Evolutionary conservation across 2,329 filamentous ascomycete species (phyloP).

Genomic region (Epichloe glyceriae): DNA sequence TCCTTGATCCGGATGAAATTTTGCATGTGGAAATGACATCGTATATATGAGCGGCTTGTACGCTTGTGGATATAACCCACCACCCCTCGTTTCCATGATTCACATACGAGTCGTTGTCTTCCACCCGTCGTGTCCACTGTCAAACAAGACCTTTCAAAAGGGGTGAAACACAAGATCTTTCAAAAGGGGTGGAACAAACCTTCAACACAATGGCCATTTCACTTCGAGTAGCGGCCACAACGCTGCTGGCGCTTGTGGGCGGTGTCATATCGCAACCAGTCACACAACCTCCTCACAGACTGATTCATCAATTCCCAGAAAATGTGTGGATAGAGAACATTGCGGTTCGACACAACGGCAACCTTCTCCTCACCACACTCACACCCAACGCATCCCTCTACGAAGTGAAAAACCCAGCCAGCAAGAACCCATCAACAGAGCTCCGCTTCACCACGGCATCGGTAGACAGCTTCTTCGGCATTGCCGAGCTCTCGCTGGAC

Average conservation of each 20-base stretch:
- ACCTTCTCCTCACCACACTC: constrained; percentile 4
- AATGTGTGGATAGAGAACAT: constrained; percentile 5
- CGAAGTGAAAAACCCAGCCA: neutral
- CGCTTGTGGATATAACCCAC: neutral
- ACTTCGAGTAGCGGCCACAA: neutral
- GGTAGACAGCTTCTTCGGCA: constrained; percentile 3
- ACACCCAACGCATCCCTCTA: constrained; percentile 1
- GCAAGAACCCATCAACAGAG: neutral
- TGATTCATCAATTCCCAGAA: constrained; percentile 1
- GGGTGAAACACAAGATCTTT: neutral
- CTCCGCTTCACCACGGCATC: neutral
- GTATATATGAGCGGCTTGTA: neutral
- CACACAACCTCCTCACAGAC: neutral
- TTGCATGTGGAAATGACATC: neutral
- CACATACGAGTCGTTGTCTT: no score
- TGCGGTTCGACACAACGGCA: constrained; percentile 4
- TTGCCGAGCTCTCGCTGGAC: constrained; percentile 1
- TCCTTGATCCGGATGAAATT: neutral
- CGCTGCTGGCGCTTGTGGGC: neutral
- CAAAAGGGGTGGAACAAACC: neutral
- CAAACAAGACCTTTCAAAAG: no score
- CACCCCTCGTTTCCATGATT: no score
- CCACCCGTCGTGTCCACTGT: no score
- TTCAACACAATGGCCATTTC: neutral
- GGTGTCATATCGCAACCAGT: neutral